Evolutionary conservation across 106 monocot genomes (phyloP).

Genomic region (Chionographis japonica): DNA sequence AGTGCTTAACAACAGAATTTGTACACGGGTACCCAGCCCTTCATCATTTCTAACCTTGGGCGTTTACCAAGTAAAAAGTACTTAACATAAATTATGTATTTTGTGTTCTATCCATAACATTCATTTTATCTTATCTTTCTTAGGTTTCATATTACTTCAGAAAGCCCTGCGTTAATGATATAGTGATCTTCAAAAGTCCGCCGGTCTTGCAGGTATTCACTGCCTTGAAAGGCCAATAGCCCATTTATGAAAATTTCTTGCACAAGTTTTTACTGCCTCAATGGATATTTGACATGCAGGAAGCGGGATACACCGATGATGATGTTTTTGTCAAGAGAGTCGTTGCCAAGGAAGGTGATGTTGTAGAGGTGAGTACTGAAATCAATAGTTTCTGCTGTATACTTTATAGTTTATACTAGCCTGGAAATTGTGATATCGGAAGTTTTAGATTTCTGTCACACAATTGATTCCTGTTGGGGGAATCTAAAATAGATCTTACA

Average conservation of each 20-base stretch:
- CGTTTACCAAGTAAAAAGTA: no score
- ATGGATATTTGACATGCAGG: constrained; percentile 34
- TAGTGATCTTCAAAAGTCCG: constrained; percentile 98
- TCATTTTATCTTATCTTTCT: constrained; percentile 5
- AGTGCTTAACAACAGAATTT: no score
- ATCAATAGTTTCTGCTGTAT: background rate
- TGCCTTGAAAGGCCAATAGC: background rate
- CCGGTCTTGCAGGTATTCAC: constrained; percentile 79
- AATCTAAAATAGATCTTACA: no score
- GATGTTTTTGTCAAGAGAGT: constrained; percentile 98
- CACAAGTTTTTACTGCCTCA: background rate
- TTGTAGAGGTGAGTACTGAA: constrained; percentile 70
- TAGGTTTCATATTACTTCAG: constrained; percentile 99
- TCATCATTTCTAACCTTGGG: no score
- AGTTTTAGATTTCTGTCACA: background rate
- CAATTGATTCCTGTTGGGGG: no score
- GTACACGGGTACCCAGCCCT: no score
- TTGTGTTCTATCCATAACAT: no score
- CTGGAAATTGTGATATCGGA: background rate
- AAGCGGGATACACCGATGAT: constrained; percentile 85
- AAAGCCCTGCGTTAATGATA: constrained; percentile 92
- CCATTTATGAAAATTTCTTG: background rate
- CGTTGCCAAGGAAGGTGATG: constrained; percentile 88
- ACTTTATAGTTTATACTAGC: background rate
- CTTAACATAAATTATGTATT: no score